Evolutionary conservation across 768 basidiomycete genomes (phyloP).

Genomic region (Tricholoma terreum): DNA sequence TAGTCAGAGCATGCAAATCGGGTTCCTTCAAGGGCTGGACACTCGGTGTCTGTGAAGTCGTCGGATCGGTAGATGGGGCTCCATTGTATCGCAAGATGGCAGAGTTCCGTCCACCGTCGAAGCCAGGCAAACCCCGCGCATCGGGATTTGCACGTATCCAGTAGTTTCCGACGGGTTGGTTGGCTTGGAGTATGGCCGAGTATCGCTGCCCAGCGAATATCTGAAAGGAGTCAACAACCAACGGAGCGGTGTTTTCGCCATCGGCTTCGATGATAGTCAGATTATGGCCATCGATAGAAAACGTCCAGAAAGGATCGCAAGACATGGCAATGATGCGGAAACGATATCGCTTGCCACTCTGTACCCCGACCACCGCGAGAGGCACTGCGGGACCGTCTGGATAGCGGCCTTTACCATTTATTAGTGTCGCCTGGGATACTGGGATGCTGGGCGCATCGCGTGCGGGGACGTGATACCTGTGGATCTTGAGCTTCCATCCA

Average conservation of each 20-base stretch:
- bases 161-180: slow-evolving; percentile 49
- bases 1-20: slow-evolving; percentile 34
- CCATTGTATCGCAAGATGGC: slow-evolving; percentile 51
- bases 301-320: slow-evolving; percentile 35
- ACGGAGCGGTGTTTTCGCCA: slow-evolving; percentile 37
- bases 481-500: not conserved
- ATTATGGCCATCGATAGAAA: slow-evolving; percentile 43
- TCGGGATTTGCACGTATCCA: slow-evolving; percentile 39
- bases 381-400: slow-evolving; percentile 17
- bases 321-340: slow-evolving; percentile 34
- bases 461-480: slow-evolving; percentile 16
- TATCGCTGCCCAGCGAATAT: slow-evolving; percentile 37
- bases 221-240: slow-evolving; percentile 39
- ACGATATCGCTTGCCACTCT: slow-evolving; percentile 31
- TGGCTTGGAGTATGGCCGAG: slow-evolving; percentile 38
- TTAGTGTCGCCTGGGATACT: slow-evolving; percentile 15
- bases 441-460: not conserved
- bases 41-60: slow-evolving; percentile 20
- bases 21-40: slow-evolving; percentile 32
- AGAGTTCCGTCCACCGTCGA: slow-evolving; percentile 37
- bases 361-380: slow-evolving; percentile 34
- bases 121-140: slow-evolving; percentile 19
- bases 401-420: slow-evolving; percentile 41
- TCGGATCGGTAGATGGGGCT: slow-evolving; percentile 42
- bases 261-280: slow-evolving; percentile 55